phyloP scores from a whole-genome alignment of 2,329 filamentous ascomycete species.

The Claviceps cyperi region DNA sequence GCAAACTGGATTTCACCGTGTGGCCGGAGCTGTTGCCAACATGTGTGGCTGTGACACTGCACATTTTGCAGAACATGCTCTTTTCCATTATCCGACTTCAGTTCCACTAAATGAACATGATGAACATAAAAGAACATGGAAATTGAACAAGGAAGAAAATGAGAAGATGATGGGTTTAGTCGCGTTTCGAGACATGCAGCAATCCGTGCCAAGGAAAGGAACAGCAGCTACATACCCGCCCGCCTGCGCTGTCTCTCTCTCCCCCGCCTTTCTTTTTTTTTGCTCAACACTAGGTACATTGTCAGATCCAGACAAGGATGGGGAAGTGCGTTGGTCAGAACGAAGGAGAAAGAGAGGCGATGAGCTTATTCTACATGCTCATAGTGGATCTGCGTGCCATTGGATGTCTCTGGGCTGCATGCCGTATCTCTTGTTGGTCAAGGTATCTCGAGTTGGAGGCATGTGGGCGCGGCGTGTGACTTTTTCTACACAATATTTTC shows the following conservation, averaged over 20 bases:
- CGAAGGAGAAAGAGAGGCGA: neutral
- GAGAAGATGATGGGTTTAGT: neutral
- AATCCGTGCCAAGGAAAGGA: too few species aligned
- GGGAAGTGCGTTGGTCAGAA: neutral
- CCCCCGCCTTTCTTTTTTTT: neutral
- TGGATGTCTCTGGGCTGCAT: neutral
- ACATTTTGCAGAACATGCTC: constrained; percentile 58
- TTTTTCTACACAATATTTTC: too few species aligned
- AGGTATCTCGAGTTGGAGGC: neutral
- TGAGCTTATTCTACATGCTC: neutral
- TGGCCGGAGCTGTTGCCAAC: constrained; percentile 56
- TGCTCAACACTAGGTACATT: neutral
- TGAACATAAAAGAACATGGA: neutral
- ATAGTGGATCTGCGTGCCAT: neutral
- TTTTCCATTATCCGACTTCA: constrained; percentile 53
- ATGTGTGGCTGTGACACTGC: constrained; percentile 49
- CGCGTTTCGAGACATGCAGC: neutral
- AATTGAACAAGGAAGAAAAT: neutral
- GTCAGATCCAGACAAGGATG: neutral
- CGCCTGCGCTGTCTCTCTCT: neutral
- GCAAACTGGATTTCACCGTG: constrained; percentile 46
- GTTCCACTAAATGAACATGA: constrained; percentile 22
- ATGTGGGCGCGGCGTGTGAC: neutral
- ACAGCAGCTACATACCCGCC: too few species aligned
- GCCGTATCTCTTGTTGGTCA: neutral